Conservation (phyloP, 176 grass and related monocot genomes). For the Rhynchospora pubera region DNA sequence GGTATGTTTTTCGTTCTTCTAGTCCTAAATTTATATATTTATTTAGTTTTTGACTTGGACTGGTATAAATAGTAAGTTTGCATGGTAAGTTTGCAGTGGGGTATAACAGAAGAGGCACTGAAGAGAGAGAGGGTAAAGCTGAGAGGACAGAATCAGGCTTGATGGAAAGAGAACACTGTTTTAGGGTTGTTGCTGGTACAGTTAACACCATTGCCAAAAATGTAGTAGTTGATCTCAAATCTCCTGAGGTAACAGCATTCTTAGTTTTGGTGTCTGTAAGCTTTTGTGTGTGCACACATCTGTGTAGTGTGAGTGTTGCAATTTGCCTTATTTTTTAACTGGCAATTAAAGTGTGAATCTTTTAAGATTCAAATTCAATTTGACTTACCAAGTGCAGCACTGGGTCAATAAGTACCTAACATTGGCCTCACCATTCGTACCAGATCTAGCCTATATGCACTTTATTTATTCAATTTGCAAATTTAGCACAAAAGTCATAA, state of each 20-base stretch:
- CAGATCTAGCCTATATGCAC: not conserved
- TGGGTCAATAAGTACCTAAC: constrained; percentile 20
- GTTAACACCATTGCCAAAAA: constrained; percentile 55
- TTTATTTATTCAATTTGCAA: not conserved
- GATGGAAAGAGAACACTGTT: constrained; percentile 74
- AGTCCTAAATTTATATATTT: not conserved
- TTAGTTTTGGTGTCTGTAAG: not conserved
- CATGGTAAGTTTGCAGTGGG: constrained; percentile 74
- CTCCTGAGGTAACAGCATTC: constrained; percentile 63
- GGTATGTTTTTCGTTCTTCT: not conserved
- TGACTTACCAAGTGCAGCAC: constrained; percentile 4
- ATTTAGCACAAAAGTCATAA: not conserved
- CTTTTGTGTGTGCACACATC: not conserved
- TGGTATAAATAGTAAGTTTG: not conserved
- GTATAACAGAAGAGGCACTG: constrained; percentile 82
- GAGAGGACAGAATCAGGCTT: constrained; percentile 52
- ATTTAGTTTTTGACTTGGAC: not conserved
- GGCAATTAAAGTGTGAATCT: constrained; percentile 2
- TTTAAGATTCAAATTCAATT: not conserved
- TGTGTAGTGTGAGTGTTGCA: not conserved
- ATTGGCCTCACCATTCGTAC: not conserved
- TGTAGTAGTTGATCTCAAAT: constrained; percentile 71
- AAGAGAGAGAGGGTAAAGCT: constrained; percentile 53
- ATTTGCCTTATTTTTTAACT: not conserved
- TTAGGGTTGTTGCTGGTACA: constrained; percentile 69